Percentiles rank a stretch among this genome's conserved stretches.
Evolutionary conservation across 805 yeast species (phyloP).

Genomic region (Yamadazyma takamatsuzukensis): DNA sequence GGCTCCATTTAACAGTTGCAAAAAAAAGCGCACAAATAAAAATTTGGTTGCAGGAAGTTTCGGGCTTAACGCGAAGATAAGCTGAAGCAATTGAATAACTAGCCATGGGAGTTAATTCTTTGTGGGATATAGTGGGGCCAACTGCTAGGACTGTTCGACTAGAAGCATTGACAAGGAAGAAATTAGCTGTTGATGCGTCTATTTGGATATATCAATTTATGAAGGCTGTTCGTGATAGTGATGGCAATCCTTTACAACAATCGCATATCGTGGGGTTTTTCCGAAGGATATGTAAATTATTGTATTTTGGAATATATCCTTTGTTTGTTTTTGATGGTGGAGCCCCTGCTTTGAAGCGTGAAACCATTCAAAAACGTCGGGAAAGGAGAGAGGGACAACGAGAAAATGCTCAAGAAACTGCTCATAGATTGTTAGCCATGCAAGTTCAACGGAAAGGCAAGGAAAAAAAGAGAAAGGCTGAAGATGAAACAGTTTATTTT

Average conservation of each 20-base stretch:
- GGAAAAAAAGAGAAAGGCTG: slow-evolving; percentile 3
- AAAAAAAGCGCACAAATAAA: too few relatives aligned
- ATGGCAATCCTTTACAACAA: slow-evolving; percentile 71
- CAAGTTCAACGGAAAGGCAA: slow-evolving; percentile 65
- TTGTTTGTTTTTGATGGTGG: slow-evolving; percentile 96
- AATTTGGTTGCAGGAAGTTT: too few relatives aligned
- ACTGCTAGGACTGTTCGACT: slow-evolving; percentile 86
- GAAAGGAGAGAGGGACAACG: slow-evolving; percentile 72
- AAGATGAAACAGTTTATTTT: slow-evolving; percentile 12
- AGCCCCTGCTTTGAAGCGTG: slow-evolving; percentile 77
- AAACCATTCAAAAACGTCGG: slow-evolving; percentile 70
- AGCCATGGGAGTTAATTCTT: slow-evolving; percentile 94
- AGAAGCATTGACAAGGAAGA: slow-evolving; percentile 75
- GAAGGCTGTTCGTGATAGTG: slow-evolving; percentile 86
- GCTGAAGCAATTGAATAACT: too few relatives aligned
- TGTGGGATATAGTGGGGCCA: slow-evolving; percentile 91
- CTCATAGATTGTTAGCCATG: slow-evolving; percentile 73
- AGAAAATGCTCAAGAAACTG: slow-evolving; percentile 69
- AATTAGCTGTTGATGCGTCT: slow-evolving; percentile 94
- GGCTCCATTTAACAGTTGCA: too few relatives aligned
- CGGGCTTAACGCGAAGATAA: too few relatives aligned
- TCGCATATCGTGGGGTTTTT: slow-evolving; percentile 96
- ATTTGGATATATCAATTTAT: slow-evolving; percentile 97
- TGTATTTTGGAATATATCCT: slow-evolving; percentile 84
- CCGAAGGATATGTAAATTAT: slow-evolving; percentile 83